These are phyloP conservation scores for Sextonia rubra DNA, from an alignment of 164 flowering plant genomes.

Conservation along the genomic window DNA sequence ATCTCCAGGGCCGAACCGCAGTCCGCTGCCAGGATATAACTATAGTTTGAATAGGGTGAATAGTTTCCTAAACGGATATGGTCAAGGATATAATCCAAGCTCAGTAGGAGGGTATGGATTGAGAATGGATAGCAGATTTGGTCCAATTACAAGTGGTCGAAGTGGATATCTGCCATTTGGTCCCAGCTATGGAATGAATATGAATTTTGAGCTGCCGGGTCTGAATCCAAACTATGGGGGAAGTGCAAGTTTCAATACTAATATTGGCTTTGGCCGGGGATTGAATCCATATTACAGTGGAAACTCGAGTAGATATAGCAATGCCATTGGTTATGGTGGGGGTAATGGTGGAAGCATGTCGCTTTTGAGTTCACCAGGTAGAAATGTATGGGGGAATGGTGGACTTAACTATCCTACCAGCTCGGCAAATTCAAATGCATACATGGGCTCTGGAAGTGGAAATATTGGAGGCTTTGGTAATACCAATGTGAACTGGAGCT, in stretches of 20 bases:
- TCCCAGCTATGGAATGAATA: constrained; percentile 45
- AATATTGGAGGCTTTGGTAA: constrained; percentile 45
- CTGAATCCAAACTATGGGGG: constrained; percentile 42
- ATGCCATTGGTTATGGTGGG: constrained; percentile 51
- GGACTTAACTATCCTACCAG: constrained; percentile 49
- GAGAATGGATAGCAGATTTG: constrained; percentile 58
- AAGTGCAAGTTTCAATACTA: constrained; percentile 32
- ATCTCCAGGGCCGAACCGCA: constrained; percentile 59
- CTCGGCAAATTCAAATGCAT: constrained; percentile 41
- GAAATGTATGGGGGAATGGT: constrained; percentile 78
- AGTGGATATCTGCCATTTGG: constrained; percentile 47
- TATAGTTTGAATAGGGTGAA: constrained; percentile 44
- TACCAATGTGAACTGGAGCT: constrained; percentile 45
- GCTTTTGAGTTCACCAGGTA: constrained; percentile 47
- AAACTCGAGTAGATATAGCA: constrained; percentile 42
- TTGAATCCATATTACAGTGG: constrained; percentile 44
- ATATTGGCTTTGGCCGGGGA: constrained; percentile 45
- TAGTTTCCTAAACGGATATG: constrained; percentile 41
- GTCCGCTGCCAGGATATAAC: constrained; percentile 54
- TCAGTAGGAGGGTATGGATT: constrained; percentile 55
- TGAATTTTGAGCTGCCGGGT: constrained; percentile 41
- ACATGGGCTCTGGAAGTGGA: constrained; percentile 51
- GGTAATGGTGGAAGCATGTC: constrained; percentile 58
- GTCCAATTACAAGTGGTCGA: constrained; percentile 38
- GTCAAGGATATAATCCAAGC: constrained; percentile 45